A percentile compares a stretch with the other conserved stretches of the same genome.
Evolutionary conservation across 2,329 filamentous ascomycete species (phyloP).

Genomic region (Malbranchea cinnamomea): DNA sequence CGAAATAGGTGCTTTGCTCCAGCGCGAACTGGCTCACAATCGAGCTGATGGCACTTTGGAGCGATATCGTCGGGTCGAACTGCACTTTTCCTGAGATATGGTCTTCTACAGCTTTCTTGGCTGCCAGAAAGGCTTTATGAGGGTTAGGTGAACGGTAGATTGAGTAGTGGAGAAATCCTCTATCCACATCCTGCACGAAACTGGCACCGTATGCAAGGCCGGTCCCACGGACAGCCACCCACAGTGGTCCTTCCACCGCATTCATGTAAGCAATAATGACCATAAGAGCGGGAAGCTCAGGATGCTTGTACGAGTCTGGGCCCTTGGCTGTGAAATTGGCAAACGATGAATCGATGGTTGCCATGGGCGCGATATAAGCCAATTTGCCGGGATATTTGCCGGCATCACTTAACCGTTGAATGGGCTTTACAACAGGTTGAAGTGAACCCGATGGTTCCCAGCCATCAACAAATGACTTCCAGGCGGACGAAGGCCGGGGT

Average conservation of each 20-base stretch:
- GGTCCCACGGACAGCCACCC: constrained; percentile 82
- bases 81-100: constrained; percentile 55
- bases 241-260: constrained; percentile 83
- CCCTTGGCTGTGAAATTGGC: constrained; percentile 62
- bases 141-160: constrained; percentile 85
- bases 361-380: constrained; percentile 74
- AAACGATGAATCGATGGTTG: constrained; percentile 84
- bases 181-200: constrained; percentile 64
- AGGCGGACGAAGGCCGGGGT: constrained; percentile 58
- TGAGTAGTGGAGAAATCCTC: constrained; percentile 66
- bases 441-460: constrained; percentile 42
- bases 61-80: constrained; percentile 58
- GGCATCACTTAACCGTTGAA: constrained; percentile 57
- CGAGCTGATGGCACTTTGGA: constrained; percentile 80
- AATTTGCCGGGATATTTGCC: constrained; percentile 61
- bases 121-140: constrained; percentile 69
- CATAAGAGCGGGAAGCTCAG: constrained; percentile 65
- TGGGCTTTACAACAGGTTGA: constrained; percentile 54
- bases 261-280: constrained; percentile 87
- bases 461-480: constrained; percentile 48
- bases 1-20: constrained; percentile 71
- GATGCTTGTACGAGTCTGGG: constrained; percentile 59
- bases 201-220: constrained; percentile 82
- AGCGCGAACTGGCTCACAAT: constrained; percentile 80
- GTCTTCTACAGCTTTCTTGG: constrained; percentile 57